These are phyloP conservation scores for Litsea cubeba DNA, from an alignment of 164 flowering plant species.

Conservation along the genomic window DNA sequence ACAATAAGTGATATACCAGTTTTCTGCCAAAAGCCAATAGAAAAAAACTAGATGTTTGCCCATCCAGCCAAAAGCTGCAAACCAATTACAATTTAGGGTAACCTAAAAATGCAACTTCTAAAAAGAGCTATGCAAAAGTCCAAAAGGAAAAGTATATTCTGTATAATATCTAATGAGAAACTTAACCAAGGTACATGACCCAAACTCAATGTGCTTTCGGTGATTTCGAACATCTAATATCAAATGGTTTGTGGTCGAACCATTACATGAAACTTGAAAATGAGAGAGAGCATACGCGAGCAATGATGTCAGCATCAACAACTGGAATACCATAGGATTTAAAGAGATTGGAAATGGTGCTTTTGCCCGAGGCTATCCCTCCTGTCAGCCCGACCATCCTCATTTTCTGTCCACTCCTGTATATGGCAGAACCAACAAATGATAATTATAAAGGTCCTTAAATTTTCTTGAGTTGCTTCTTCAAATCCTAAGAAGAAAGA, in stretches of 20 bases:
- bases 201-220: neutral
- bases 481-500: neutral
- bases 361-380: conserved; percentile 91
- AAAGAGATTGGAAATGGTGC: conserved; percentile 82
- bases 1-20: neutral
- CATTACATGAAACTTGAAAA: neutral
- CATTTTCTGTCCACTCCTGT: conserved; percentile 30
- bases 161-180: neutral
- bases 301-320: conserved; percentile 87
- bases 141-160: neutral
- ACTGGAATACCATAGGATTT: conserved; percentile 63
- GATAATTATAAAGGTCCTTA: neutral
- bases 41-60: neutral
- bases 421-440: neutral
- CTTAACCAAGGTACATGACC: neutral
- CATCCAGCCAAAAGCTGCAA: neutral
- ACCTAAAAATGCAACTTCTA: neutral
- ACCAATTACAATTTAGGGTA: neutral
- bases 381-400: conserved; percentile 90
- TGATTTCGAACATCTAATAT: neutral
- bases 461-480: neutral
- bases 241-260: neutral
- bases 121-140: neutral
- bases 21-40: neutral
- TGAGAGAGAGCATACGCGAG: conserved; percentile 49